A percentile compares a stretch with the other conserved stretches of the same genome.
Conservation (phyloP, 202 grass and related monocot species). For the Hordeum pubiflorum region DNA sequence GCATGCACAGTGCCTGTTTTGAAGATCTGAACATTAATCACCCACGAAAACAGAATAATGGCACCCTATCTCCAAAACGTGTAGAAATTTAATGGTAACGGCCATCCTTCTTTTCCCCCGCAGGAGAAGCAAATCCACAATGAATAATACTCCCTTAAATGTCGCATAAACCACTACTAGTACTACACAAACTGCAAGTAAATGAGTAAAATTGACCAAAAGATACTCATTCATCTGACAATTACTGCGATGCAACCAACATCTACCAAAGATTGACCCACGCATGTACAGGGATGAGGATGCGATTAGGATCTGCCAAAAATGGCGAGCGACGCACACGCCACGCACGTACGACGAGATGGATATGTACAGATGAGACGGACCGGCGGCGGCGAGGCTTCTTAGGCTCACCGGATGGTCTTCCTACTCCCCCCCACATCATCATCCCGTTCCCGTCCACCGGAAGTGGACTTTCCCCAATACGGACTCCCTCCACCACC, state of each 20-base stretch:
- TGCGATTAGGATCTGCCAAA: background rate
- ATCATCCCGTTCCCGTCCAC: conserved; percentile 32
- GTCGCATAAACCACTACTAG: background rate
- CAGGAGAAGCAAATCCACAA: background rate
- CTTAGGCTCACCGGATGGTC: conserved; percentile 23
- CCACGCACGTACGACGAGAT: background rate
- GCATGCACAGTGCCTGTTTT: background rate
- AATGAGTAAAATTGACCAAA: background rate
- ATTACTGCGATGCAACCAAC: background rate
- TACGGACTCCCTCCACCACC: background rate
- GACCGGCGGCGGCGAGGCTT: background rate
- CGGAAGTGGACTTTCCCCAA: conserved; percentile 45
- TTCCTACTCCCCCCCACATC: conserved; percentile 18
- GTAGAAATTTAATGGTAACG: background rate
- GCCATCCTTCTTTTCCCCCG: background rate
- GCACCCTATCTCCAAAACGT: background rate
- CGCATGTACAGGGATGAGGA: background rate
- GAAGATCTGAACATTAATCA: conserved; percentile 1
- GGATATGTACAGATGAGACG: background rate
- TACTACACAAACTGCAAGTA: background rate
- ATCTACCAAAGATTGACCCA: background rate
- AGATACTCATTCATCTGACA: too few species aligned
- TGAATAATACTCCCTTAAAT: background rate
- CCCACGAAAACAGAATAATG: background rate
- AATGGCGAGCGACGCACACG: background rate